Evolutionary conservation across 2,329 filamentous ascomycete genomes (phyloP), one percentile per base, ranked within the genome.

Genomic region (Periconia digitata): DNA sequence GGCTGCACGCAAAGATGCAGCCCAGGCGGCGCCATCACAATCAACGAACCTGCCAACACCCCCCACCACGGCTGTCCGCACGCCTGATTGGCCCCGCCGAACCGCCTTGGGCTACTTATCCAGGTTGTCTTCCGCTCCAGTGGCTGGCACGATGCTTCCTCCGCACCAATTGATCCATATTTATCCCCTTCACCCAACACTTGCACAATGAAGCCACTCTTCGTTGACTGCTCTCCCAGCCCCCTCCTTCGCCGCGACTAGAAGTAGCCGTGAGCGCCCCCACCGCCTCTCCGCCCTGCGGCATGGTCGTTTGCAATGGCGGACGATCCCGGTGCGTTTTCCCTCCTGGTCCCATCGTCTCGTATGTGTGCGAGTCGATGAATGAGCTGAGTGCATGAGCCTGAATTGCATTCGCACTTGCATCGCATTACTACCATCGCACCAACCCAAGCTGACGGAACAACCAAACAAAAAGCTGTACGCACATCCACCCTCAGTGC

Each of bases 401-500:
- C 16, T 18, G 24, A 16, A 21, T n/a, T 22, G 16, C 36, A 17
- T 12, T 36, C 42, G 34, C 17, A 10, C 18, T 16, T 22, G 22
- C n/a, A 20, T 22, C 36, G 22, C n/a, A 20, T 22, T 17, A 8
- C 39, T 8, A n/a, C 16, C 12, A 4, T 7, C 22, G 27, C 21
- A 42, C 3, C 23, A 20, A 37, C 16, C 20, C 27, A 40, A n/a
- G 39, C 43, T 50, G 47, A 46, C 44, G 6, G 42, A 45, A 17
- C 40, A 16, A 32, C 12, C n/a, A 32, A 32, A 32, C n/a, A 10
- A 32, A 32, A 40, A 71, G 68, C 70, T 59, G 63, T 71, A 40
- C 66, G 68, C 56, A 45, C 66, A 50, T 70, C 66, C 21, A 71
- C 68, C 36, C 58, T 70, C 41, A 60, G 57, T 51, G 68, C 68